Evolutionary conservation across 768 basidiomycete genomes (phyloP).

Genomic region (Leccinum fibrillosum): DNA sequence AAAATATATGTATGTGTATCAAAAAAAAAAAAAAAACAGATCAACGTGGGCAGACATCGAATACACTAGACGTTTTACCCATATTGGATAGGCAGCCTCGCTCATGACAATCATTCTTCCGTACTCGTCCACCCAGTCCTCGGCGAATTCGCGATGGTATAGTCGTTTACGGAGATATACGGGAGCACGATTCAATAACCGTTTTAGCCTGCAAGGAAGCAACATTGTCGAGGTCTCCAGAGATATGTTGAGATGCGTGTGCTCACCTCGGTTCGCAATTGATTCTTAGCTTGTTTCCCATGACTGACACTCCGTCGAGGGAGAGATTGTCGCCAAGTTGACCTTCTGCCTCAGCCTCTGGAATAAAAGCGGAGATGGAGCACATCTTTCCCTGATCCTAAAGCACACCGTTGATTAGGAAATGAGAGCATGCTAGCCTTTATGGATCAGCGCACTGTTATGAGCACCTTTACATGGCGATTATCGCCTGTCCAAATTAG

Average conservation of each 20-base stretch:
- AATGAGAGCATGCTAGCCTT: not conserved
- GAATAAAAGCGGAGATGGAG: conserved; percentile 38
- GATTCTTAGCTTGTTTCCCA: conserved; percentile 34
- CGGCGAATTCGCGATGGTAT: conserved; percentile 37
- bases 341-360: conserved; percentile 35
- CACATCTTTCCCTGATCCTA: conserved; percentile 39
- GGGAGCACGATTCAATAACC: conserved; percentile 34
- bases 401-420: not conserved
- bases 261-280: conserved; percentile 39
- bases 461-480: conserved; percentile 21
- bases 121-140: conserved; percentile 49
- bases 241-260: not conserved
- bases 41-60: not conserved
- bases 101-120: conserved; percentile 54
- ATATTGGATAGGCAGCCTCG: conserved; percentile 59
- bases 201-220: conserved; percentile 34
- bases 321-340: conserved; percentile 27
- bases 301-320: conserved; percentile 27
- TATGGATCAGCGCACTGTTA: conserved; percentile 19
- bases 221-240: not conserved
- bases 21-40: not conserved
- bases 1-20: not conserved
- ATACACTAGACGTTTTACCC: conserved; percentile 32
- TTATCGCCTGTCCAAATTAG: conserved; percentile 26
- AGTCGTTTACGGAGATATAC: conserved; percentile 39